Base-by-base conservation (phyloP, 768 basidiomycete genomes). In the Nidularia sp. region DNA sequence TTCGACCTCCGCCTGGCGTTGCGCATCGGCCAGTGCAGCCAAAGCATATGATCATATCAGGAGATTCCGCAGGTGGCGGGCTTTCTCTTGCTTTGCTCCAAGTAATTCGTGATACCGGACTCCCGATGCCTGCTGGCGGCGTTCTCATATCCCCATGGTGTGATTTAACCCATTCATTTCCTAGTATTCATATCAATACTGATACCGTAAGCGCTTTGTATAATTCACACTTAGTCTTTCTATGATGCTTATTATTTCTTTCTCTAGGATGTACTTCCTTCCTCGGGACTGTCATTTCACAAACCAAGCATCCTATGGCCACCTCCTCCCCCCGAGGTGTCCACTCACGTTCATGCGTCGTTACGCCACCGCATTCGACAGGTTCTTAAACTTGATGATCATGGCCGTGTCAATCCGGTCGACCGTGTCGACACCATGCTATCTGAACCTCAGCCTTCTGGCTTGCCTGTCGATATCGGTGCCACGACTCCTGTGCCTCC, bases 41-140 rank as follows among this genome's bases (percentile, higher is more conserved):
- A 0, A 75, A 78, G 0, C 85, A 86, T 58, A 88, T 99, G 34
- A 79, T 98, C 8, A 72, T 98, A 13, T 86, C 86, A 0, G 97
- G 97, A 2, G 93, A 94, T 69, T 94, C 92, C 18, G 95, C 96
- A 0, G 97, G 97, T 5, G 97, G 94, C 6, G 93, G 93, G 0
- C 72, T 98, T 9, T 79, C 83, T 1, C 70, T 98, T 47, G 87
- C 93, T 3, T 74, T 97, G 31, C 77, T 99, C 3, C 91, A 94
- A 67, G 77, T 89, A 7, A 80, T 99, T 45, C 88, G 97, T 12
- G 97, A 99, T 66, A 70, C 79, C 0, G 85, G 82, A 2, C 72
- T 95, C 22, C 93, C 93, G 4, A 57, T 80, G 44, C 96, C 95
- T 3, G 91, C 93, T 2, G 97, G 93, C 5, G 93, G 85, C 1